phyloP scores from a whole-genome alignment of 2,329 filamentous ascomycete species.

The Calonectria henricotiae region DNA sequence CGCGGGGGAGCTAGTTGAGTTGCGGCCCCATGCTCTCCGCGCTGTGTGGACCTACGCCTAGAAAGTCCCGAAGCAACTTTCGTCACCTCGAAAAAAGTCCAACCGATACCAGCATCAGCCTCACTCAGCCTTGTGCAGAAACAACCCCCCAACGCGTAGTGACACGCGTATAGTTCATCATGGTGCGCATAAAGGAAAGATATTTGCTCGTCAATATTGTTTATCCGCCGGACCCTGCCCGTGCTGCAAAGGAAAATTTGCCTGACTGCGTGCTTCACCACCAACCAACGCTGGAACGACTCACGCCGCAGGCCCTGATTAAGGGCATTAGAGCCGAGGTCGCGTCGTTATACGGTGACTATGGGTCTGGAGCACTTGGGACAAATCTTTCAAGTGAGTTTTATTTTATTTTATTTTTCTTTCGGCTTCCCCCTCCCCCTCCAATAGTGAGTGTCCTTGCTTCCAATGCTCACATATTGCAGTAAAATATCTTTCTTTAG shows the following conservation, averaged over 20 bases:
- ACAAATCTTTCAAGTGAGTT: conserved; percentile 77
- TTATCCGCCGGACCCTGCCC: conserved; percentile 76
- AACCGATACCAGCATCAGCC: conserved; percentile 34
- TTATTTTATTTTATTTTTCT: neutral
- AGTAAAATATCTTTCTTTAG: conserved; percentile 94
- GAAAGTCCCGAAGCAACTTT: conserved; percentile 40
- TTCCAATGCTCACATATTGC: conserved; percentile 30
- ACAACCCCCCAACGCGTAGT: conserved; percentile 7
- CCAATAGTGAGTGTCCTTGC: neutral
- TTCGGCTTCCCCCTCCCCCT: neutral
- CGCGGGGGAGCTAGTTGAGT: conserved; percentile 42
- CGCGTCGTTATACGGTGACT: conserved; percentile 86
- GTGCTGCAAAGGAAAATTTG: conserved; percentile 58
- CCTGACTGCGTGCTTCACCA: conserved; percentile 82
- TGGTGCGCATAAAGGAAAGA: conserved; percentile 97
- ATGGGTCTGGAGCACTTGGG: conserved; percentile 83
- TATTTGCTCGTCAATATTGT: conserved; percentile 96
- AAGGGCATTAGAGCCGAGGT: conserved; percentile 81
- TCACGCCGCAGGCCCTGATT: conserved; percentile 78
- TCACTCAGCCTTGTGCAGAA: conserved; percentile 25
- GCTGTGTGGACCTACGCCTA: conserved; percentile 41
- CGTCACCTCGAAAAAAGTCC: conserved; percentile 32
- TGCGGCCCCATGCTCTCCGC: conserved; percentile 48
- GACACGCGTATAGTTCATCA: conserved; percentile 57
- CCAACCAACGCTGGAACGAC: conserved; percentile 81